These are phyloP conservation scores for Chalciporus piperatus DNA, from an alignment of 768 basidiomycete species.

Conservation along the genomic window DNA sequence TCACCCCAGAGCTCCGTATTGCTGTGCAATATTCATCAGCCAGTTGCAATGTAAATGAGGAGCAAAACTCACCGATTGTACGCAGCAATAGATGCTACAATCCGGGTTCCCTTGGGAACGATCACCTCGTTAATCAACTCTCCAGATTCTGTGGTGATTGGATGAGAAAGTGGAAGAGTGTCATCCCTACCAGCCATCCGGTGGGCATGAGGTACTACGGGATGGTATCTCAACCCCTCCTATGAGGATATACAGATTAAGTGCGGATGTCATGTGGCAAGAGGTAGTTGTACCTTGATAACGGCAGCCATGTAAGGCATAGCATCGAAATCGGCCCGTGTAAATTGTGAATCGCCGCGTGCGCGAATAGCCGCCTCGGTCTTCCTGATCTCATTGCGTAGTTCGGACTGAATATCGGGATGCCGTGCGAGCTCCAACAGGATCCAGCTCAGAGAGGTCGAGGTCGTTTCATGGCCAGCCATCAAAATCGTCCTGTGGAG, in stretches of 20 bases:
- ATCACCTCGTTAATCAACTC: slow-evolving; percentile 41
- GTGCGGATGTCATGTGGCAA: slow-evolving; percentile 15
- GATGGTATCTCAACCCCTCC: slow-evolving; percentile 49
- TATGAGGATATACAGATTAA: slow-evolving; percentile 12
- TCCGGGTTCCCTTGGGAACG: slow-evolving; percentile 48
- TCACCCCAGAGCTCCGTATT: slow-evolving; percentile 31
- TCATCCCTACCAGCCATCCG: slow-evolving; percentile 53
- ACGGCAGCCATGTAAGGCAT: slow-evolving; percentile 46
- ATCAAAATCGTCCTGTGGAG: slow-evolving; percentile 41
- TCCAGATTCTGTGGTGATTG: slow-evolving; percentile 47
- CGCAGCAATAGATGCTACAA: slow-evolving; percentile 51
- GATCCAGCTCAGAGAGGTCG: slow-evolving; percentile 58
- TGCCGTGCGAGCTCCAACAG: slow-evolving; percentile 60
- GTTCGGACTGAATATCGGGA: slow-evolving; percentile 54
- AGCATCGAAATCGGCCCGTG: slow-evolving; percentile 43
- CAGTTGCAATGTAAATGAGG: neutral
- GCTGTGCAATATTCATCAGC: slow-evolving; percentile 11
- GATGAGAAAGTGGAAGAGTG: slow-evolving; percentile 55
- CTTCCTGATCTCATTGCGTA: slow-evolving; percentile 40
- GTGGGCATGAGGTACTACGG: slow-evolving; percentile 51
- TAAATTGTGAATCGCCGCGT: slow-evolving; percentile 13
- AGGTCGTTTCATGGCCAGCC: slow-evolving; percentile 60
- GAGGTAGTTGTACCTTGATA: slow-evolving; percentile 32
- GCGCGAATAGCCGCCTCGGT: slow-evolving; percentile 6
- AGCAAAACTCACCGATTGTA: slow-evolving; percentile 46